A percentile compares a stretch with the other conserved stretches of the same genome.
phyloP scores from a whole-genome alignment of 345 rosid species.

The Aquilaria sinensis region DNA sequence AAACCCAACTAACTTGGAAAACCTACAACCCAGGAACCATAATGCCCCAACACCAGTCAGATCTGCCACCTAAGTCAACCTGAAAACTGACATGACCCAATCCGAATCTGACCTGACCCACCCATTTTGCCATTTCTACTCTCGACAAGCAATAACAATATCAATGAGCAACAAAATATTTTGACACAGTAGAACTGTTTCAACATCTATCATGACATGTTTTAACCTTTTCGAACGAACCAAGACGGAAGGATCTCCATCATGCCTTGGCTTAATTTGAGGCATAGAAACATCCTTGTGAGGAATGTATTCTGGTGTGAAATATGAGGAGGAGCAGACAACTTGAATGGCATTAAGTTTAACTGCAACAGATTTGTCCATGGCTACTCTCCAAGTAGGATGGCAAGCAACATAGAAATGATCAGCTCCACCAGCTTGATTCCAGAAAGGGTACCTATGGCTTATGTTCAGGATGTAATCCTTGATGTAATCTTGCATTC shows the following conservation, averaged over 20 bases:
- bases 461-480: slow-evolving; percentile 33
- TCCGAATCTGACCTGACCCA: too few relatives aligned
- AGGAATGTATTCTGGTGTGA: slow-evolving; percentile 33
- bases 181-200: too few relatives aligned
- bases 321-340: slow-evolving; percentile 52
- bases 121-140: too few relatives aligned
- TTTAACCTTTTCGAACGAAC: not conserved
- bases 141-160: too few relatives aligned
- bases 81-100: too few relatives aligned
- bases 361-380: slow-evolving; percentile 28
- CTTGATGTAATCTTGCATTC: slow-evolving; percentile 31
- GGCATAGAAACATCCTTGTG: slow-evolving; percentile 54
- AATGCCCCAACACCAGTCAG: too few relatives aligned
- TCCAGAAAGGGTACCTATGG: slow-evolving; percentile 49
- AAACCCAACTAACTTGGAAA: too few relatives aligned
- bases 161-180: too few relatives aligned
- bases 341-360: slow-evolving; percentile 46
- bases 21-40: too few relatives aligned
- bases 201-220: too few relatives aligned
- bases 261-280: slow-evolving; percentile 47
- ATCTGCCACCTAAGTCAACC: too few relatives aligned
- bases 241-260: not conserved
- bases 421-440: slow-evolving; percentile 45
- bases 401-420: slow-evolving; percentile 57
- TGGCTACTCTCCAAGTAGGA: slow-evolving; percentile 40